A percentile compares a stretch with the other conserved stretches of the same genome.
These are phyloP conservation scores for Malania oleifera DNA, from an alignment of 164 flowering plant species.

Conservation along the genomic window DNA sequence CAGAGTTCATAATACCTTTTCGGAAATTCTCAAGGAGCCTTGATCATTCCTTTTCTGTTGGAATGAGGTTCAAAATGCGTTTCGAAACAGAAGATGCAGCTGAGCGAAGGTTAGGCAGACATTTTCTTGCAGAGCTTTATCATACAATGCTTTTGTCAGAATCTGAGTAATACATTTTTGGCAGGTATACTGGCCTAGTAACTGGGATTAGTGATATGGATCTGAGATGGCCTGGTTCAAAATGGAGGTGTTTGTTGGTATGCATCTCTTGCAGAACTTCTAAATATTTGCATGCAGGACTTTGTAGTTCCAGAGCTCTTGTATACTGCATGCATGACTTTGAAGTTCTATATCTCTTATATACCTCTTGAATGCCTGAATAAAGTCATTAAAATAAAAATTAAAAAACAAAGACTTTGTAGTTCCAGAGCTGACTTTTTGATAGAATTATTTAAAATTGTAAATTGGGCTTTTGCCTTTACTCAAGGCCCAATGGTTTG, in stretches of 20 bases:
- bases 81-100: conserved; percentile 86
- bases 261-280: conserved; percentile 11
- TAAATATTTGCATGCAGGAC: neutral
- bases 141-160: neutral
- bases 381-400: no score
- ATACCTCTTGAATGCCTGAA: no score
- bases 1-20: conserved; percentile 72
- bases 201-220: conserved; percentile 74
- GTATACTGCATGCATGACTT: neutral
- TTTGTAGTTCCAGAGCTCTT: neutral
- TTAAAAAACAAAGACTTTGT: no score
- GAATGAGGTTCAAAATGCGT: conserved; percentile 85
- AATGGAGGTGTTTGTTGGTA: conserved; percentile 88
- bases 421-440: no score
- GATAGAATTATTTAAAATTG: no score
- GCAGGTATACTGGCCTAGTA: conserved; percentile 72
- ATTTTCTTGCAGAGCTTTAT: neutral
- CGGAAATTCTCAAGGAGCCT: conserved; percentile 61
- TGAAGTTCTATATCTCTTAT: no score
- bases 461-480: no score
- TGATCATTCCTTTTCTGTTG: conserved; percentile 42
- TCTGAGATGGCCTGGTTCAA: conserved; percentile 84
- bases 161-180: conserved; percentile 1
- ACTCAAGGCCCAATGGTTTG: no score
- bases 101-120: conserved; percentile 61